These are phyloP conservation scores for Mycena capillaripes DNA, from an alignment of 768 basidiomycete genomes.

Conservation along the genomic window DNA sequence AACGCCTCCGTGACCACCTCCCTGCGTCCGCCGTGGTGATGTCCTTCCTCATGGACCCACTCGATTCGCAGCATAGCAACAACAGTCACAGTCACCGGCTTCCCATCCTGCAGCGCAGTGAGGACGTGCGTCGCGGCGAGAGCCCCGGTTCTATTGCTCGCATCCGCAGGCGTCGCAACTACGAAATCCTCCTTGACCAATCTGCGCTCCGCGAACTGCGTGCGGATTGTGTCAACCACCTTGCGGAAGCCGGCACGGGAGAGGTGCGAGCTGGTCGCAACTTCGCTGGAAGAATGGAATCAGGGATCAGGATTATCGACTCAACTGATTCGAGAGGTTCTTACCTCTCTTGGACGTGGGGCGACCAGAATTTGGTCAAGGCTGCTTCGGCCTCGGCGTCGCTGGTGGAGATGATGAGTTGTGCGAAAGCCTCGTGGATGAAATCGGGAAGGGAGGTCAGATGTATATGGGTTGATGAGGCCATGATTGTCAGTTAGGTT, in stretches of 20 bases:
- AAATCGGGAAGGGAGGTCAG: not conserved
- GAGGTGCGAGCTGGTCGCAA: not conserved
- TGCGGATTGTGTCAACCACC: not conserved
- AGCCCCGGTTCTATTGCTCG: not conserved
- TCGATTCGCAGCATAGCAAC: not conserved
- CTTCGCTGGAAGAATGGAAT: not conserved
- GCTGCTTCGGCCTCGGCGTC: not conserved
- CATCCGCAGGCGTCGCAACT: conserved; percentile 9
- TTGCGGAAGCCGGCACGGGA: not conserved
- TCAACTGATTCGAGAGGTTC: too few relatives aligned
- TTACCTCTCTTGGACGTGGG: conserved; percentile 4
- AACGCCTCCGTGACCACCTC: conserved; percentile 15
- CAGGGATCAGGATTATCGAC: too few relatives aligned
- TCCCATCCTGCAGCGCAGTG: not conserved
- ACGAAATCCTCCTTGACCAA: not conserved
- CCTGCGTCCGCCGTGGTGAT: conserved; percentile 6
- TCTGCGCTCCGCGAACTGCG: not conserved
- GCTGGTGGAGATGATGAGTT: not conserved
- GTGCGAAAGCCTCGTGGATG: not conserved
- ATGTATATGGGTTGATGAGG: too few relatives aligned
- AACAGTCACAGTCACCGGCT: not conserved
- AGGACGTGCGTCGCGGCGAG: conserved; percentile 3
- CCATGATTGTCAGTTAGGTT: too few relatives aligned
- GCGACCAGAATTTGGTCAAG: not conserved
- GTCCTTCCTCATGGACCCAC: not conserved